Percentiles rank a stretch among this genome's conserved stretches.
These are phyloP conservation scores for Aureobasidium sp. DNA, from an alignment of 2,329 filamentous ascomycete genomes.

Conservation along the genomic window DNA sequence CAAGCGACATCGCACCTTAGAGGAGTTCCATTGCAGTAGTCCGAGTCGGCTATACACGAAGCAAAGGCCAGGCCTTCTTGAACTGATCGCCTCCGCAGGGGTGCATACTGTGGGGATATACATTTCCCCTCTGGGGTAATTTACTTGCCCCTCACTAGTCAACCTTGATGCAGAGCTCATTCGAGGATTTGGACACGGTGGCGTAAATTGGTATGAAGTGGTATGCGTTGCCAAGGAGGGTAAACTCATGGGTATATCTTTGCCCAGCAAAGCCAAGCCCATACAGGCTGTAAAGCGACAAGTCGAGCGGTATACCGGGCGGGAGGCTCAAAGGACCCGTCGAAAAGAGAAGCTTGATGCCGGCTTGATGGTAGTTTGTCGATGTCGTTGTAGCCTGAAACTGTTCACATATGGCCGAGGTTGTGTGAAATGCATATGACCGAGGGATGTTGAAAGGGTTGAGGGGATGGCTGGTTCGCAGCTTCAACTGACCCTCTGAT, in stretches of 20 bases:
- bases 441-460: not conserved
- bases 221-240: not conserved
- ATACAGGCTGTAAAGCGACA: conserved; percentile 2
- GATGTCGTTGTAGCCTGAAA: not conserved
- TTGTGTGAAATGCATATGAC: not conserved
- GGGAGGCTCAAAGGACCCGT: not conserved
- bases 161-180: not conserved
- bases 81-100: not conserved
- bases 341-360: not conserved
- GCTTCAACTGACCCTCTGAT: too few species aligned
- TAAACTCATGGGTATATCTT: conserved; percentile 9
- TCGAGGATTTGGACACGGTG: not conserved
- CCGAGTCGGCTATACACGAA: conserved; percentile 9
- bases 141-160: not conserved
- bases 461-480: not conserved
- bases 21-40: not conserved
- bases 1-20: not conserved
- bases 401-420: not conserved
- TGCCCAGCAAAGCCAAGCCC: conserved; percentile 5
- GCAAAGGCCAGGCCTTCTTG: not conserved
- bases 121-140: conserved; percentile 8
- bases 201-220: not conserved
- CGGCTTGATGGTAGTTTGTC: not conserved
- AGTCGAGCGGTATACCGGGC: not conserved
- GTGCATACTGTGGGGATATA: conserved; percentile 3